Conservation (phyloP, 495 filamentous ascomycete species). For the Xylaria castorea region DNA sequence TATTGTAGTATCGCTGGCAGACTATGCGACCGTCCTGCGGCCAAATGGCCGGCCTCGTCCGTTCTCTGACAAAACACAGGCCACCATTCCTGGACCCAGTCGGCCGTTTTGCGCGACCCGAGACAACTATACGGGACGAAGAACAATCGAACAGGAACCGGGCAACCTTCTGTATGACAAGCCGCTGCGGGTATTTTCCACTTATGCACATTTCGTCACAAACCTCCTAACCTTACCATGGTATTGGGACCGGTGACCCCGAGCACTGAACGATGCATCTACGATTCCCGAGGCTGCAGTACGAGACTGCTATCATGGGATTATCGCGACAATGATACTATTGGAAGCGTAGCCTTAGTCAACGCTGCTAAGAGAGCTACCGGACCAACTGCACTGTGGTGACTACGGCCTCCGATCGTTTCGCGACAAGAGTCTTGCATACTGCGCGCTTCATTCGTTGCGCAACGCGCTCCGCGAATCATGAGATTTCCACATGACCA, state of each 20-base stretch:
- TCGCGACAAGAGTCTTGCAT: too few species aligned
- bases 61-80: conserved; percentile 4
- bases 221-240: conserved; percentile 14
- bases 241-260: conserved; percentile 27
- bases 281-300: conserved; percentile 6
- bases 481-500: neutral
- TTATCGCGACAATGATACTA: neutral
- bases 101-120: conserved; percentile 20
- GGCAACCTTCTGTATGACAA: conserved; percentile 11
- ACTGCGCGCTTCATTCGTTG: too few species aligned
- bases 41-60: conserved; percentile 15
- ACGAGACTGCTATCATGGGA: conserved; percentile 10
- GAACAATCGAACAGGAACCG: conserved; percentile 10
- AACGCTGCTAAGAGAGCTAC: neutral
- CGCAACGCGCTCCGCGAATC: neutral
- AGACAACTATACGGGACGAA: conserved; percentile 13
- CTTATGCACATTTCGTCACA: neutral
- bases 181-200: conserved; percentile 11
- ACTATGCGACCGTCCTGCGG: conserved; percentile 24
- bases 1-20: conserved; percentile 6
- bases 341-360: neutral
- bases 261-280: conserved; percentile 6
- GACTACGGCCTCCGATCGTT: neutral
- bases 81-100: conserved; percentile 5
- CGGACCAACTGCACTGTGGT: neutral